A percentile compares a stretch with the other conserved stretches of the same genome.
Conservation (phyloP, 1,284 basidiomycete genomes). For the Ceratobasidium sp. region DNA sequence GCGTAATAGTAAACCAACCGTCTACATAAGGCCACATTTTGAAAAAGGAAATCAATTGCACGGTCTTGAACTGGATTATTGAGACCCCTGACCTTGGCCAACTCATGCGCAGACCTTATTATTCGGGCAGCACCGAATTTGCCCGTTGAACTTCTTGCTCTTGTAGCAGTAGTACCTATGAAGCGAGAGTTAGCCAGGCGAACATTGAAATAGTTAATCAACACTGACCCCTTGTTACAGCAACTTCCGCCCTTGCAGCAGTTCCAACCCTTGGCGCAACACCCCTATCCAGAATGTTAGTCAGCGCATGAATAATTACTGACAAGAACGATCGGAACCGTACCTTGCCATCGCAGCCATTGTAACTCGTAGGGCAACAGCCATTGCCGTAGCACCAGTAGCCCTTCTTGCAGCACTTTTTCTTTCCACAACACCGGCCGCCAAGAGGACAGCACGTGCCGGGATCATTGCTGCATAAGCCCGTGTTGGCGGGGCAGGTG, state of each 20-base stretch:
- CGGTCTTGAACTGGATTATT: not conserved
- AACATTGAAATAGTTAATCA: not conserved
- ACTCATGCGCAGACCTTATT: not conserved
- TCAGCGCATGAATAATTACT: not conserved
- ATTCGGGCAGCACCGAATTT: constrained; percentile 30
- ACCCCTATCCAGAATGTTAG: not conserved
- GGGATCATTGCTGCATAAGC: not conserved
- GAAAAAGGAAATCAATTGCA: not conserved
- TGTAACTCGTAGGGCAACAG: not conserved
- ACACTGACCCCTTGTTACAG: constrained; percentile 3
- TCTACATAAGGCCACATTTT: not conserved
- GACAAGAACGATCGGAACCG: not conserved
- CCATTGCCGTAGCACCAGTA: constrained; percentile 6
- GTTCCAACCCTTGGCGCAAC: constrained; percentile 21
- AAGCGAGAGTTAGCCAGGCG: not conserved
- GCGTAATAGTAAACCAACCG: no score
- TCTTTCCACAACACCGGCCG: constrained; percentile 6
- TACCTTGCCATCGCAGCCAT: constrained; percentile 19
- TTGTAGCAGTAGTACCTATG: constrained; percentile 14
- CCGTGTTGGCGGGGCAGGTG: constrained; percentile 7
- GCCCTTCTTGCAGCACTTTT: constrained; percentile 14
- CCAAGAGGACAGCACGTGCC: constrained; percentile 24
- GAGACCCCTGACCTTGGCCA: not conserved
- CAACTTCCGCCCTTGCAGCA: constrained; percentile 29
- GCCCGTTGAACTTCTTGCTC: not conserved